Evolutionary conservation across 352 stramenopile species (phyloP), one percentile per base, ranked within the genome.

Genomic region (Bremia lactucae): DNA sequence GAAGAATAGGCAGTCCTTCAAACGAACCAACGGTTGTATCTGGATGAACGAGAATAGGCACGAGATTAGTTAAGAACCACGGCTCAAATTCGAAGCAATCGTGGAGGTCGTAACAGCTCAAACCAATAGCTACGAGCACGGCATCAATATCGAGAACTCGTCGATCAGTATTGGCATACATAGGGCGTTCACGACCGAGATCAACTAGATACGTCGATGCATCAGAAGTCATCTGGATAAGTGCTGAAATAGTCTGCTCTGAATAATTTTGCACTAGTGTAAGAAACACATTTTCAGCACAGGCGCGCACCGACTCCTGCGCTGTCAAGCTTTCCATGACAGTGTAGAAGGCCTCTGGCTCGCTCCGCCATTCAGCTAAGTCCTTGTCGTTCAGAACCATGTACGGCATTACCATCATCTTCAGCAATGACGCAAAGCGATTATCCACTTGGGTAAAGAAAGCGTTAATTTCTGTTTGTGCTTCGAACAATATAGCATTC

Each of bases 41-140:
- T 20, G 42, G 39, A 16, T 57, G 57, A 4, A 76, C 47, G 4
- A 94, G 50, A 15, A 90, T 68, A 22, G 81, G 77, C 35, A 86
- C 78, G 9, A 94, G 62, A 26, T 81, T 73, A 24, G 54, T 40
- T 0, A 85, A 56, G 42, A 91, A 94, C 76, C 78, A 91, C 6
- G 73, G 81, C 52, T 91, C 78, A 53, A 94, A 94, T 14, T 91
- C 78, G 31, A 94, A 90, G 34, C 70, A 76, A 29, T 89, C 74
- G 52, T 94, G 79, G 5, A 94, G 71, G 42, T 91, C 79, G 52
- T 91, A 94, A 50, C 76, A 90, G 13, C 78, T 73, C 8, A 91
- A 50, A 2, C 81, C 81, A 33, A 88, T 75, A 19, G 78, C 78
- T 16, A 94, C 60, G 36, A 94, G 63, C 38, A 94, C 65, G 2